These are phyloP conservation scores for Suhomyces bokatorum DNA, from an alignment of 1,139 yeast species.

Conservation along the genomic window DNA sequence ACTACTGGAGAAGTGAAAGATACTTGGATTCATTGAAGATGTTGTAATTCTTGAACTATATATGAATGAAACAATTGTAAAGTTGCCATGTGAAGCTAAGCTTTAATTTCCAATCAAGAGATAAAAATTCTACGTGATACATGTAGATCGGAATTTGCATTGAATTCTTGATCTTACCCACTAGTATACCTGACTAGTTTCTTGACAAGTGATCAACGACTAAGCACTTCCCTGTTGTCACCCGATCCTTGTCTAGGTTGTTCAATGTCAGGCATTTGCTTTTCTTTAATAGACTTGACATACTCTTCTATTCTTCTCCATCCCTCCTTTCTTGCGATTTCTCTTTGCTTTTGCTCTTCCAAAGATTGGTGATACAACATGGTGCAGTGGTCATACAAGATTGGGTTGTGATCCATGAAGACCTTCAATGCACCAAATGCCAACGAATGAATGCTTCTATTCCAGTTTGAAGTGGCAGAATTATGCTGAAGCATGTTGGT, in stretches of 20 bases:
- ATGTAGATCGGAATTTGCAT: neutral
- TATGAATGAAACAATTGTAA: neutral
- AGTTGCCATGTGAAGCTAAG: neutral
- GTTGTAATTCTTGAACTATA: neutral
- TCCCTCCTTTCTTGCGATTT: conserved; percentile 63
- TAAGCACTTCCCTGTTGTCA: conserved; percentile 7
- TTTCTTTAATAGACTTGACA: conserved; percentile 39
- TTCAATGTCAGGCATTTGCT: conserved; percentile 12
- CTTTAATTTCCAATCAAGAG: neutral
- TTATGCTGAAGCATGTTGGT: conserved; percentile 32
- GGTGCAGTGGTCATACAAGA: conserved; percentile 88
- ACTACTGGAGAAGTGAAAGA: too few relatives aligned
- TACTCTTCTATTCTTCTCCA: conserved; percentile 75
- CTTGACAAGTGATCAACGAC: conserved; percentile 5
- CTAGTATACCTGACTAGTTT: conserved; percentile 3
- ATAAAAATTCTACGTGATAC: neutral
- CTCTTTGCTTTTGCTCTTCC: conserved; percentile 64
- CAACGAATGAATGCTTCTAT: conserved; percentile 86
- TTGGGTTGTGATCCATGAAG: conserved; percentile 91
- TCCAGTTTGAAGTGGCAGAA: conserved; percentile 68
- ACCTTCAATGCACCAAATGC: conserved; percentile 89
- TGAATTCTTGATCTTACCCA: neutral
- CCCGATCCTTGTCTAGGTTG: conserved; percentile 5
- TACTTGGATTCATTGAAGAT: too few relatives aligned
- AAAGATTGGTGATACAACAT: conserved; percentile 76